phyloP scores from a whole-genome alignment of 306 rosid genomes.

The Acmispon strigosus region DNA sequence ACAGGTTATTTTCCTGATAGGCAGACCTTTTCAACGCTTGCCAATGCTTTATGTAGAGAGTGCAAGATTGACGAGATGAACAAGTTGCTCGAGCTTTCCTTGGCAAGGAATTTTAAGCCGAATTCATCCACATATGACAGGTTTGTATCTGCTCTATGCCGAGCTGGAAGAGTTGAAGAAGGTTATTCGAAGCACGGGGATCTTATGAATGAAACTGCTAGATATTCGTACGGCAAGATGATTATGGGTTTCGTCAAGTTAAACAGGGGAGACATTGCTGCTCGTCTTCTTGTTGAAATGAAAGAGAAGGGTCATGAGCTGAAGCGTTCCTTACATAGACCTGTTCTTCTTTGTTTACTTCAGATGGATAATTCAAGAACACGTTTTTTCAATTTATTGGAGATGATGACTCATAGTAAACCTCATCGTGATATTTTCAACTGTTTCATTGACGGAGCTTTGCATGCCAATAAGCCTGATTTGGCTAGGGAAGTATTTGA shows the following conservation, averaged over 20 bases:
- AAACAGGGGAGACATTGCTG: slow-evolving; percentile 57
- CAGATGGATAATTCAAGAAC: slow-evolving; percentile 44
- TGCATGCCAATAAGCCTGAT: slow-evolving; percentile 42
- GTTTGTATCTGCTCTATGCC: slow-evolving; percentile 53
- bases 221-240: slow-evolving; percentile 41
- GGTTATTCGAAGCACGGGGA: slow-evolving; percentile 50
- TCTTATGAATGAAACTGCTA: slow-evolving; percentile 23
- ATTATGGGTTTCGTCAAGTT: slow-evolving; percentile 38
- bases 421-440: slow-evolving; percentile 23
- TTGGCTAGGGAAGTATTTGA: slow-evolving; percentile 55
- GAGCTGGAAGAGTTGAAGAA: slow-evolving; percentile 47
- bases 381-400: slow-evolving; percentile 40
- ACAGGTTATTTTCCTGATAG: slow-evolving; percentile 50
- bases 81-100: slow-evolving; percentile 55
- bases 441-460: slow-evolving; percentile 53
- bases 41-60: slow-evolving; percentile 47
- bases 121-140: slow-evolving; percentile 27
- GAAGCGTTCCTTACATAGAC: slow-evolving; percentile 19
- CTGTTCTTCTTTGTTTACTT: slow-evolving; percentile 45
- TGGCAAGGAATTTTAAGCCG: slow-evolving; percentile 35
- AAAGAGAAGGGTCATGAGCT: slow-evolving; percentile 44
- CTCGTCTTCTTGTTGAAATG: slow-evolving; percentile 78
- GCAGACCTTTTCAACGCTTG: slow-evolving; percentile 39
- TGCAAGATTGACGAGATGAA: slow-evolving; percentile 65
- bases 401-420: slow-evolving; percentile 38